Conservation (phyloP, 108 stramenopile genomes). For the Skeletonema tropicum region DNA sequence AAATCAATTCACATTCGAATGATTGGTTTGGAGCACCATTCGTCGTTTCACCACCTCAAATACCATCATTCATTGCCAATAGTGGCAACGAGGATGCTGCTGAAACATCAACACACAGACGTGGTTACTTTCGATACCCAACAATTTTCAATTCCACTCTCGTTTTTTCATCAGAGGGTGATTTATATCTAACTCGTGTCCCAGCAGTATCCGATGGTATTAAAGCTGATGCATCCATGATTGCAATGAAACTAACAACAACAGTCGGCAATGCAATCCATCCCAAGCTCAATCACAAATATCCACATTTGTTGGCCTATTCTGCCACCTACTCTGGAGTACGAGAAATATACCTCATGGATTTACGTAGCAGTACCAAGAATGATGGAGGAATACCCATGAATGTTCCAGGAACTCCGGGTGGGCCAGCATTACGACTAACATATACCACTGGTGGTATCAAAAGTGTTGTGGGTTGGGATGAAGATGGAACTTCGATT, state of each 20-base stretch:
- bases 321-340: slow-evolving; percentile 69
- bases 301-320: slow-evolving; percentile 57
- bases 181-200: slow-evolving; percentile 59
- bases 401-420: slow-evolving; percentile 10
- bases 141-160: slow-evolving; percentile 55
- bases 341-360: slow-evolving; percentile 68
- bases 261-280: slow-evolving; percentile 70
- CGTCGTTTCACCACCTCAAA: slow-evolving; percentile 12
- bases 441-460: slow-evolving; percentile 55
- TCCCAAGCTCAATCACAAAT: slow-evolving; percentile 59
- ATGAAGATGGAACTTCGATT: slow-evolving; percentile 45
- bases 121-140: slow-evolving; percentile 63
- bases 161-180: slow-evolving; percentile 74
- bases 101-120: background rate
- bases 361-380: slow-evolving; percentile 25
- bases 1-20: slow-evolving; percentile 6
- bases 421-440: slow-evolving; percentile 49
- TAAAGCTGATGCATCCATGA: background rate
- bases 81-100: slow-evolving; percentile 4
- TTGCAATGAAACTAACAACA: slow-evolving; percentile 66
- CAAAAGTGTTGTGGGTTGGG: slow-evolving; percentile 47
- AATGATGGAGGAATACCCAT: too few relatives aligned
- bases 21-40: slow-evolving; percentile 34
- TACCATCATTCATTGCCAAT: slow-evolving; percentile 1
- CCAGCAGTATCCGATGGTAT: background rate